Evolutionary conservation across 495 filamentous ascomycete species (phyloP).

Genomic region (Cetradonia linearis): DNA sequence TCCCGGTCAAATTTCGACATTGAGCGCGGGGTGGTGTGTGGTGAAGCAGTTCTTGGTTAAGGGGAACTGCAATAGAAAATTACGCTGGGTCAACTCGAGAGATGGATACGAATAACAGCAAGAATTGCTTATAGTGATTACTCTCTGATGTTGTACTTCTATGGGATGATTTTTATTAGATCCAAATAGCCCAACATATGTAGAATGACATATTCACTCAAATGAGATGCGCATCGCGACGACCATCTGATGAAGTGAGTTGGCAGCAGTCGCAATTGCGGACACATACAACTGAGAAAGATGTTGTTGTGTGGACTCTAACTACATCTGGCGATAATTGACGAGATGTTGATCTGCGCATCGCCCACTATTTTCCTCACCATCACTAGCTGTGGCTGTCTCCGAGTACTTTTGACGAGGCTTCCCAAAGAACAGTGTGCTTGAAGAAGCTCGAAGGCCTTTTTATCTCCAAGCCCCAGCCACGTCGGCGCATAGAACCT

Average conservation of each 20-base stretch:
- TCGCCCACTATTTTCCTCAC: neutral
- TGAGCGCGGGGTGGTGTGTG: neutral
- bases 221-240: no score
- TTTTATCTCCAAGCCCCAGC: neutral
- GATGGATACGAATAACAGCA: no score
- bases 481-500: neutral
- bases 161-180: neutral
- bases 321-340: neutral
- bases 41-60: neutral
- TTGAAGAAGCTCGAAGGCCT: neutral
- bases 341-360: conserved; percentile 10
- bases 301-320: neutral
- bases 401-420: neutral
- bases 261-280: neutral
- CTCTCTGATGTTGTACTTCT: no score
- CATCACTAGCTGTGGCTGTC: neutral
- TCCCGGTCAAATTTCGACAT: neutral
- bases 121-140: no score
- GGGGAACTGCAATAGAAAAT: neutral
- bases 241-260: neutral
- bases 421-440: neutral
- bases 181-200: neutral
- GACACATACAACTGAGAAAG: neutral
- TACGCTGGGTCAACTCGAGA: no score
- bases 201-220: no score